A percentile compares a stretch with the other conserved stretches of the same genome.
Conservation (phyloP, 2,329 filamentous ascomycete genomes). For the Parascedosporium putredinis region DNA sequence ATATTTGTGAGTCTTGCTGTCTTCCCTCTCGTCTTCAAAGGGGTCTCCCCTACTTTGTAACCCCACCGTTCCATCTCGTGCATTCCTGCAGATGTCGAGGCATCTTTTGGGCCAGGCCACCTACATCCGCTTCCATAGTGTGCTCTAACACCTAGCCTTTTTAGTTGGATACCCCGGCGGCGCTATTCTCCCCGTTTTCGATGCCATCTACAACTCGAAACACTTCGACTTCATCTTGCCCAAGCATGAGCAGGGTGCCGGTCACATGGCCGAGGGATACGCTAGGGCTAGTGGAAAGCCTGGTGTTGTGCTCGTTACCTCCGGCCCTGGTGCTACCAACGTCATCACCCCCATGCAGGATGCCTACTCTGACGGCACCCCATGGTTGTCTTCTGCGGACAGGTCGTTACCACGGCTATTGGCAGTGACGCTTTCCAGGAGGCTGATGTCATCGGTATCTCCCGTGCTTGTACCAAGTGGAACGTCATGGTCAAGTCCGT, state of each 20-base stretch:
- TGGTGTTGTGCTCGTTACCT: slow-evolving; percentile 93
- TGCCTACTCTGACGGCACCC: slow-evolving; percentile 92
- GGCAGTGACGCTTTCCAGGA: slow-evolving; percentile 97
- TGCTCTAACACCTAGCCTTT: too few relatives aligned
- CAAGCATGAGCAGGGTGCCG: slow-evolving; percentile 92
- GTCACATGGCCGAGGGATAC: slow-evolving; percentile 98
- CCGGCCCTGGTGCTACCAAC: slow-evolving; percentile 92
- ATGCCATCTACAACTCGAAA: slow-evolving; percentile 96
- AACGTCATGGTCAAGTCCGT: slow-evolving; percentile 97
- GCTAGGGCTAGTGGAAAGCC: slow-evolving; percentile 87
- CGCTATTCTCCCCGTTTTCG: slow-evolving; percentile 94
- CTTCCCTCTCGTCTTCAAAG: slow-evolving; percentile 4
- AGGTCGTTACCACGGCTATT: slow-evolving; percentile 83
- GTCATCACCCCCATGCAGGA: slow-evolving; percentile 95
- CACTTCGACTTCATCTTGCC: slow-evolving; percentile 95
- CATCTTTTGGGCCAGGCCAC: too few relatives aligned
- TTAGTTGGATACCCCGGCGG: slow-evolving; percentile 83
- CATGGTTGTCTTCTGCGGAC: slow-evolving; percentile 89
- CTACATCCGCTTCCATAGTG: too few relatives aligned
- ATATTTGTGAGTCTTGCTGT: slow-evolving; percentile 63
- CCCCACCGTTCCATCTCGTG: too few relatives aligned
- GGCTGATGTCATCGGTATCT: slow-evolving; percentile 89
- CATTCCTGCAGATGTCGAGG: too few relatives aligned
- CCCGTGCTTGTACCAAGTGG: slow-evolving; percentile 94
- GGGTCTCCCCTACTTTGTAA: too few relatives aligned